Evolutionary conservation across 1,139 yeast species (phyloP).

Genomic region (Blastobotrys serpentis): DNA sequence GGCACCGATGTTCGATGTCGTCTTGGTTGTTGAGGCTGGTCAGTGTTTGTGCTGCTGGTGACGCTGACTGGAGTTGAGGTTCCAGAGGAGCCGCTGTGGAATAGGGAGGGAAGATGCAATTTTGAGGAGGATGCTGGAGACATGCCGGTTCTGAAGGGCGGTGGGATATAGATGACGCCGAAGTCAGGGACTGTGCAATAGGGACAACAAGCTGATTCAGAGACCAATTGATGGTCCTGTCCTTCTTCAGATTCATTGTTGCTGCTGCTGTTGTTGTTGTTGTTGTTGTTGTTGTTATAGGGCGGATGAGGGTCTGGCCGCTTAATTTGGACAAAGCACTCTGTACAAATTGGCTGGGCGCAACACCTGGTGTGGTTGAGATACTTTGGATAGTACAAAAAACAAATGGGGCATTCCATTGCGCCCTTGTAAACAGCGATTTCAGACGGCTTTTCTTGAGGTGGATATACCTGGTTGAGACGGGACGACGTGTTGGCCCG

Average conservation of each 20-base stretch:
- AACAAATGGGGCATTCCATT: constrained; percentile 92
- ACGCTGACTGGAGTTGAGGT: constrained; percentile 18
- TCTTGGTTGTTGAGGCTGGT: constrained; percentile 14
- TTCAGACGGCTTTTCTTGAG: constrained; percentile 31
- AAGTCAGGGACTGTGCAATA: constrained; percentile 87
- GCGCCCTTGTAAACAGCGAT: constrained; percentile 60
- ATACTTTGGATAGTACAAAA: constrained; percentile 76
- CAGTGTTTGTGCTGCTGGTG: constrained; percentile 10
- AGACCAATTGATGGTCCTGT: constrained; percentile 49
- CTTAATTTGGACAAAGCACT: constrained; percentile 94
- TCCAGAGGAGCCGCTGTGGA: constrained; percentile 17
- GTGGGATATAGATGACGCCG: constrained; percentile 77
- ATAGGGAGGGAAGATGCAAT: constrained; percentile 8
- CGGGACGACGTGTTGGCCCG: constrained; percentile 23
- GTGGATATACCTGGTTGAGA: constrained; percentile 14
- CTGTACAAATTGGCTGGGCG: constrained; percentile 89
- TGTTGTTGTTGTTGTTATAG: constrained; percentile 48
- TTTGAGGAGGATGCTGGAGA: constrained; percentile 4
- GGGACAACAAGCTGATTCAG: constrained; percentile 91
- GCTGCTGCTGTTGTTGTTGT: constrained; percentile 10
- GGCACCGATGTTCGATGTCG: constrained; percentile 31
- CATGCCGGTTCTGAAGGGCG: constrained; percentile 36
- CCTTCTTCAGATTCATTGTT: constrained; percentile 12
- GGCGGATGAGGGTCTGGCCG: constrained; percentile 95
- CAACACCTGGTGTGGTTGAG: constrained; percentile 88